Evolutionary conservation across 257 asterid species (phyloP).

Genomic region (Mitragyna speciosa): DNA sequence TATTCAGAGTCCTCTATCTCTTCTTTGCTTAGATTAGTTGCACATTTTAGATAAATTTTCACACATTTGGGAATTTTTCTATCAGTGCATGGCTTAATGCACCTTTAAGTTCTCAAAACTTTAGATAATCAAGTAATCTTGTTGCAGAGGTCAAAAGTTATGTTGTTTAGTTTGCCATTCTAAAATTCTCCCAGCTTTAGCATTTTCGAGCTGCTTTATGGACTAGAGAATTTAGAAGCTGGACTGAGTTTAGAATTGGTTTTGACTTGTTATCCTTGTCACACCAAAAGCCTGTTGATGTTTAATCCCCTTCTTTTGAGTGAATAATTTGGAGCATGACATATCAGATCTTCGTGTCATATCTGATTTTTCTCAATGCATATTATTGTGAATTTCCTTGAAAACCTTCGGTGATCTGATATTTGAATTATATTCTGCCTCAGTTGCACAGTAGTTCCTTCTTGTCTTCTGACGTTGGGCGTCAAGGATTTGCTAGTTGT

Average conservation of each 20-base stretch:
- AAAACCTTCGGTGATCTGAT: background rate
- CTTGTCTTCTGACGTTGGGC: background rate
- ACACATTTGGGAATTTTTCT: background rate
- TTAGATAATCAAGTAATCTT: background rate
- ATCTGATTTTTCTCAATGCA: background rate
- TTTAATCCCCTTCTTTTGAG: background rate
- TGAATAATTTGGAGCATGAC: background rate
- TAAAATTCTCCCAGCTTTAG: background rate
- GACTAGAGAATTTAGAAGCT: background rate
- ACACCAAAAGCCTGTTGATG: background rate
- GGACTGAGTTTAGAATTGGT: slow-evolving; percentile 2
- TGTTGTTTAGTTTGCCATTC: background rate
- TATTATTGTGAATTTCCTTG: background rate
- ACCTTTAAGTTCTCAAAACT: background rate
- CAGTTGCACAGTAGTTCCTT: background rate
- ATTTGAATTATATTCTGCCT: background rate
- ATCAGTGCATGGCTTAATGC: background rate
- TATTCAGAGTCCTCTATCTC: slow-evolving; percentile 2
- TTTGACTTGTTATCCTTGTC: background rate
- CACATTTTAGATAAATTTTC: background rate
- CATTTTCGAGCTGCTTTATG: background rate
- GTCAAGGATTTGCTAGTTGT: background rate
- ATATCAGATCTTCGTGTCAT: background rate
- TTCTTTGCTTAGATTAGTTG: background rate
- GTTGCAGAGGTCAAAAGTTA: background rate